phyloP scores from a whole-genome alignment of 106 monocot species.

The Ottelia alismoides region DNA sequence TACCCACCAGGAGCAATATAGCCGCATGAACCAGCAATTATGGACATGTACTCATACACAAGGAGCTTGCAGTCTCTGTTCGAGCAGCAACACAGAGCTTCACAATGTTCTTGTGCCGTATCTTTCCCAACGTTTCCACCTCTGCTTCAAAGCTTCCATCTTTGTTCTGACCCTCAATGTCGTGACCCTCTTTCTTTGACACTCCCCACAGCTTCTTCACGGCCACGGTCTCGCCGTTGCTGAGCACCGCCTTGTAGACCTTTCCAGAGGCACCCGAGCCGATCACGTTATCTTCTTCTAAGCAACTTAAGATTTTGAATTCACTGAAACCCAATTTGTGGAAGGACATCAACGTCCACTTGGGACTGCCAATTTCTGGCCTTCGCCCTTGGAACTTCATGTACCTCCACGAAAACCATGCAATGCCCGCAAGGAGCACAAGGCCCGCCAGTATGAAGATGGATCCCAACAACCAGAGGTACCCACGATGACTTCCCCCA shows the following conservation, averaged over 20 bases:
- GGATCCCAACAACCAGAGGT: slow-evolving; percentile 15
- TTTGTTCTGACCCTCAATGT: background rate
- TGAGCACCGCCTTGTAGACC: slow-evolving; percentile 32
- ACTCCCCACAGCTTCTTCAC: slow-evolving; percentile 28
- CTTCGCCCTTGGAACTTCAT: slow-evolving; percentile 5
- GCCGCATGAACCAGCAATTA: too few relatives aligned
- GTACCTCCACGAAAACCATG: slow-evolving; percentile 44
- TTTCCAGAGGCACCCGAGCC: slow-evolving; percentile 21
- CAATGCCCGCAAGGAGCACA: slow-evolving; percentile 25
- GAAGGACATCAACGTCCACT: slow-evolving; percentile 20
- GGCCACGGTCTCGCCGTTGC: slow-evolving; percentile 19
- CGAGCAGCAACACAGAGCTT: slow-evolving; percentile 50
- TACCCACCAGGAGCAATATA: too few relatives aligned
- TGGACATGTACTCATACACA: slow-evolving; percentile 31
- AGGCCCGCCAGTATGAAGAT: slow-evolving; percentile 31
- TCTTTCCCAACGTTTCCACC: slow-evolving; percentile 52
- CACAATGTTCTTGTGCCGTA: slow-evolving; percentile 74
- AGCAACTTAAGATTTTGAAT: slow-evolving; percentile 3
- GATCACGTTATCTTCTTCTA: slow-evolving; percentile 24
- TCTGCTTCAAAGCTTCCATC: slow-evolving; percentile 45
- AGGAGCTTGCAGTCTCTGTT: slow-evolving; percentile 35
- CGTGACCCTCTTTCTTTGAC: slow-evolving; percentile 6
- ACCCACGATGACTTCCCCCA: background rate
- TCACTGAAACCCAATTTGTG: too few relatives aligned
- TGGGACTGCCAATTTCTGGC: slow-evolving; percentile 3